A percentile compares a stretch with the other conserved stretches of the same genome.
These are phyloP conservation scores for Fusarium sp. DNA, from an alignment of 2,329 filamentous ascomycete species.

Conservation along the genomic window DNA sequence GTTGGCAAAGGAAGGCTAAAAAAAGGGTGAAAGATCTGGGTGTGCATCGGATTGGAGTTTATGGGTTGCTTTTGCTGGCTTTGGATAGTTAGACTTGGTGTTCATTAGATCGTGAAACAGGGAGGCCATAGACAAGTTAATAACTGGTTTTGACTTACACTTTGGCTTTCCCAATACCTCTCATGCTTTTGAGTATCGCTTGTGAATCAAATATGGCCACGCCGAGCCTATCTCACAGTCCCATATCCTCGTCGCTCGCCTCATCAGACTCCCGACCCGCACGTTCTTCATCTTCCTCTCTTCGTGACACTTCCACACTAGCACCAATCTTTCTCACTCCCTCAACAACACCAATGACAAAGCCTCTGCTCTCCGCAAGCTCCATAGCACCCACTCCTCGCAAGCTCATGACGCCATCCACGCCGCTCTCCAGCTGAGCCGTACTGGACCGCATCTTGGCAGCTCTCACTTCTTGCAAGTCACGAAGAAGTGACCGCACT, in stretches of 20 bases:
- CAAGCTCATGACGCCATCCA: conserved; percentile 76
- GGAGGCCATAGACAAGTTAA: not conserved
- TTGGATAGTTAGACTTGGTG: conserved; percentile 20
- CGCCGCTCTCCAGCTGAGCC: conserved; percentile 76
- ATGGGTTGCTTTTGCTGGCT: not conserved
- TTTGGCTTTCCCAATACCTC: conserved; percentile 3
- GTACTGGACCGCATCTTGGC: conserved; percentile 87
- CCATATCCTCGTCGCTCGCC: conserved; percentile 66
- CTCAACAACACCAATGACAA: conserved; percentile 88
- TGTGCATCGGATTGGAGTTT: conserved; percentile 3
- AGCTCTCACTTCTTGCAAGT: conserved; percentile 87
- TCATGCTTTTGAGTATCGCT: conserved; percentile 6
- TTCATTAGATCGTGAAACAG: not conserved
- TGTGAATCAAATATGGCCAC: conserved; percentile 1
- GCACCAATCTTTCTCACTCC: conserved; percentile 86
- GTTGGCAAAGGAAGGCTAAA: not conserved
- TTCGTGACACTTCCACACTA: conserved; percentile 80
- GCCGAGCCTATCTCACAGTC: conserved; percentile 46
- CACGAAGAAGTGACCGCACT: conserved; percentile 80
- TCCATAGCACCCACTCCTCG: conserved; percentile 92
- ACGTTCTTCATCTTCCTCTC: conserved; percentile 80
- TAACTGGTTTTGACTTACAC: conserved; percentile 31
- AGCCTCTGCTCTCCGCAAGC: conserved; percentile 85
- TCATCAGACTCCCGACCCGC: conserved; percentile 73
- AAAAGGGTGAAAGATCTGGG: not conserved